Conservation (phyloP, 805 yeast species). For the Starmerella lactis-condensi region DNA sequence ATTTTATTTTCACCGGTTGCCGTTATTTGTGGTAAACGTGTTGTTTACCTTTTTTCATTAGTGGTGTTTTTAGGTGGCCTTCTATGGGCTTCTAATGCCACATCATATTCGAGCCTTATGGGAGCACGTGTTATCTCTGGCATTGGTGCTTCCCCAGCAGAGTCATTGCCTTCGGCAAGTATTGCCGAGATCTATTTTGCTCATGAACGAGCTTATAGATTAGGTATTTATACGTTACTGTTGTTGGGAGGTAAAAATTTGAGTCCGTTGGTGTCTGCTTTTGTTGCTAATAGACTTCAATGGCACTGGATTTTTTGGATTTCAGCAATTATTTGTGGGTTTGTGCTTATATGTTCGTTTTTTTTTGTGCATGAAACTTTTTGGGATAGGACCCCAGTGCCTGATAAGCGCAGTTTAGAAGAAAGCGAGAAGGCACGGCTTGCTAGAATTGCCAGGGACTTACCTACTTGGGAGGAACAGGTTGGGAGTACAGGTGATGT, state of each 20-base stretch:
- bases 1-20: conserved; percentile 41
- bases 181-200: conserved; percentile 44
- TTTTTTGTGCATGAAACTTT: conserved; percentile 48
- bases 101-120: conserved; percentile 32
- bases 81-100: conserved; percentile 36
- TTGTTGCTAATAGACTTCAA: conserved; percentile 31
- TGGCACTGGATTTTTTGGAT: conserved; percentile 50
- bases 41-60: conserved; percentile 34
- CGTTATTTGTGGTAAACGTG: conserved; percentile 37
- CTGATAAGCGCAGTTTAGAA: conserved; percentile 29
- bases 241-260: conserved; percentile 45
- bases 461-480: conserved; percentile 11
- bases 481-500: neutral
- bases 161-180: conserved; percentile 40
- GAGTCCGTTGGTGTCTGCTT: conserved; percentile 37
- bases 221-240: conserved; percentile 39
- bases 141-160: conserved; percentile 44
- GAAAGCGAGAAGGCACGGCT: conserved; percentile 33
- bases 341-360: conserved; percentile 28
- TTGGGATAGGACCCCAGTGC: conserved; percentile 39
- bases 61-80: conserved; percentile 33
- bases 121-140: conserved; percentile 42
- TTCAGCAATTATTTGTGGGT: conserved; percentile 34
- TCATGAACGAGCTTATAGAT: conserved; percentile 42
- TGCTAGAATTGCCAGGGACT: conserved; percentile 17